phyloP scores from a whole-genome alignment of 805 yeast species.

The Saturnispora hagleri region DNA sequence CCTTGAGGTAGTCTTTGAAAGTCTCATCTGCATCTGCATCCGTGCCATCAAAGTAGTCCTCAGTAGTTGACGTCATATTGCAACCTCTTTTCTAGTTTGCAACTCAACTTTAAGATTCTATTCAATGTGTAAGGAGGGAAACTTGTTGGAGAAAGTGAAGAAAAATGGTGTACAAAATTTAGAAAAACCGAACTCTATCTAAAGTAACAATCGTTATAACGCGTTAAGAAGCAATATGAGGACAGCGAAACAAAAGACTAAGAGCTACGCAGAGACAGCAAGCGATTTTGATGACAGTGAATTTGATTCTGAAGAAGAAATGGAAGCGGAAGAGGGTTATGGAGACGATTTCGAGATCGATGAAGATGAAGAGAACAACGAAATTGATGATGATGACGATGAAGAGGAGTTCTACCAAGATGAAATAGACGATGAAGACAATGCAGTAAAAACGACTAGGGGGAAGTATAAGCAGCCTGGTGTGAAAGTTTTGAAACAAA shows the following conservation, averaged over 20 bases:
- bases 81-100: neutral
- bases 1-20: slow-evolving; percentile 13
- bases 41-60: slow-evolving; percentile 1
- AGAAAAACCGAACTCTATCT: neutral
- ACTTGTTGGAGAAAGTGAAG: neutral
- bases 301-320: slow-evolving; percentile 12
- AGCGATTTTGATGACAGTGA: slow-evolving; percentile 8
- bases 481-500: slow-evolving; percentile 1
- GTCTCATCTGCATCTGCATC: slow-evolving; percentile 9
- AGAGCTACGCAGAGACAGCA: slow-evolving; percentile 1
- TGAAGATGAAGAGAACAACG: slow-evolving; percentile 9
- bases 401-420: slow-evolving; percentile 6
- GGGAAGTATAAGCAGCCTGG: slow-evolving; percentile 18
- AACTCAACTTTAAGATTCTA: neutral
- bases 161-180: neutral
- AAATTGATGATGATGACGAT: slow-evolving; percentile 6
- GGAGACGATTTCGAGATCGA: slow-evolving; percentile 5
- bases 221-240: neutral
- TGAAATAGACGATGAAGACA: slow-evolving; percentile 4
- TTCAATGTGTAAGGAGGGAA: neutral
- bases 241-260: neutral
- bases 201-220: neutral
- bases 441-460: slow-evolving; percentile 9
- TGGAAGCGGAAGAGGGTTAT: slow-evolving; percentile 11
- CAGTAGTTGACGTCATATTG: slow-evolving; percentile 2